phyloP scores from a whole-genome alignment of 331 rosid species.

The Quercus phellos region DNA sequence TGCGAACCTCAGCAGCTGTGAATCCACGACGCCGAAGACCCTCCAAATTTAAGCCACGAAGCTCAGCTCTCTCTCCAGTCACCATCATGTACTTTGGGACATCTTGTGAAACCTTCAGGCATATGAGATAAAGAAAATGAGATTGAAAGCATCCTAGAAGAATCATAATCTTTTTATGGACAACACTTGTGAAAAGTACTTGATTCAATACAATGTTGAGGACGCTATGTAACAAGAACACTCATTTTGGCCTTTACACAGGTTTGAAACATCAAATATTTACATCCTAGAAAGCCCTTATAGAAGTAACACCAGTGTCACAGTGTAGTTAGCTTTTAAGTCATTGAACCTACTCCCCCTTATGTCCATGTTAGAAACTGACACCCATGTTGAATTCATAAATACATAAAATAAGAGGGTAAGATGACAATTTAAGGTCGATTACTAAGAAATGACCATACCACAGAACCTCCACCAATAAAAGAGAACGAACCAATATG shows the following conservation, averaged over 20 bases:
- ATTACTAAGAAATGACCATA: slow-evolving; percentile 35
- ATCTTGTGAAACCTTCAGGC: slow-evolving; percentile 75
- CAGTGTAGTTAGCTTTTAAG: not conserved
- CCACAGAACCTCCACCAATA: slow-evolving; percentile 94
- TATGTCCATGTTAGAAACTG: not conserved
- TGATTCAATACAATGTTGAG: slow-evolving; percentile 4
- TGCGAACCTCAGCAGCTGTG: slow-evolving; percentile 54
- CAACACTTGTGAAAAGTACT: slow-evolving; percentile 10
- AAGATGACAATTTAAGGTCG: not conserved
- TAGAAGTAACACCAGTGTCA: not conserved
- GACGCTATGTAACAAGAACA: slow-evolving; percentile 1
- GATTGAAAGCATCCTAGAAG: slow-evolving; percentile 18
- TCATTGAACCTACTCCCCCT: not conserved
- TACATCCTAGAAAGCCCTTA: slow-evolving; percentile 7
- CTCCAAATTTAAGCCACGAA: slow-evolving; percentile 81
- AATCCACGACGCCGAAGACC: slow-evolving; percentile 84
- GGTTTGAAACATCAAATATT: not conserved
- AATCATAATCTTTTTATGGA: slow-evolving; percentile 12
- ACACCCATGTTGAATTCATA: not conserved
- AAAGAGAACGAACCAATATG: slow-evolving; percentile 81
- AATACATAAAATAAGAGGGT: slow-evolving; percentile 6
- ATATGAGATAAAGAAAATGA: slow-evolving; percentile 27
- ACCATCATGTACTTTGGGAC: slow-evolving; percentile 88
- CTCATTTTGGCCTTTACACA: not conserved
- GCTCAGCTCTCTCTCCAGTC: slow-evolving; percentile 79